These are phyloP conservation scores for Fonsecaea pugnacius DNA, from an alignment of 2,329 filamentous ascomycete species.

Conservation along the genomic window DNA sequence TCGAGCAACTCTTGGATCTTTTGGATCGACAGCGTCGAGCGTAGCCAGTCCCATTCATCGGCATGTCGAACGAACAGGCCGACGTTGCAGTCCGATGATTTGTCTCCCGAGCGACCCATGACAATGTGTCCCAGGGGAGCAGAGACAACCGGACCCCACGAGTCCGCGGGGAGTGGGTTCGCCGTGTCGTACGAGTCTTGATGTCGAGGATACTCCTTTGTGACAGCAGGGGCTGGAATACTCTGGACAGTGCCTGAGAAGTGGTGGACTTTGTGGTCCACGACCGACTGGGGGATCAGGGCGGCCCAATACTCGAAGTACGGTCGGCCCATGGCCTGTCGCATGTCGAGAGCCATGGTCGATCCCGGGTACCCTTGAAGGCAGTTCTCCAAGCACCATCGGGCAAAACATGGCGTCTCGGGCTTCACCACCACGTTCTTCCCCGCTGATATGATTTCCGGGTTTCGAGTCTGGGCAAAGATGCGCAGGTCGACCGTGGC, in stretches of 20 bases:
- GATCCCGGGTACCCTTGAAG: not conserved
- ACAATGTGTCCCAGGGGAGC: constrained; percentile 50
- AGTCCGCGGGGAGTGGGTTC: constrained; percentile 27
- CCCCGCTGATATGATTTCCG: constrained; percentile 39
- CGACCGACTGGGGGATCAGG: too few relatives aligned
- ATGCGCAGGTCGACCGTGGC: constrained; percentile 53
- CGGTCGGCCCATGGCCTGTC: not conserved
- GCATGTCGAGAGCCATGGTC: not conserved
- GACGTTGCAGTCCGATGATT: constrained; percentile 47
- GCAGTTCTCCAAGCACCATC: not conserved
- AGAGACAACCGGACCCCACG: constrained; percentile 39
- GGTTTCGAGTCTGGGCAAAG: constrained; percentile 47
- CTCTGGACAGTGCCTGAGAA: too few relatives aligned
- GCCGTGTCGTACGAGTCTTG: constrained; percentile 31
- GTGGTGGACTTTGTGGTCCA: too few relatives aligned
- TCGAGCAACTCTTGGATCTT: constrained; percentile 47
- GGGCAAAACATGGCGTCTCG: not conserved
- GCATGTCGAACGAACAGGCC: constrained; percentile 43
- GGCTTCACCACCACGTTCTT: constrained; percentile 2
- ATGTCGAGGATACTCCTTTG: constrained; percentile 3
- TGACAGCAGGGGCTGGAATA: too few relatives aligned
- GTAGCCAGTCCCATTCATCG: constrained; percentile 44
- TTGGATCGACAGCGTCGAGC: constrained; percentile 45
- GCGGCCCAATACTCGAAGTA: not conserved
- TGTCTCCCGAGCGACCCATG: constrained; percentile 50